Conservation (phyloP, 352 stramenopile genomes). For the Blastocystis sp. region DNA sequence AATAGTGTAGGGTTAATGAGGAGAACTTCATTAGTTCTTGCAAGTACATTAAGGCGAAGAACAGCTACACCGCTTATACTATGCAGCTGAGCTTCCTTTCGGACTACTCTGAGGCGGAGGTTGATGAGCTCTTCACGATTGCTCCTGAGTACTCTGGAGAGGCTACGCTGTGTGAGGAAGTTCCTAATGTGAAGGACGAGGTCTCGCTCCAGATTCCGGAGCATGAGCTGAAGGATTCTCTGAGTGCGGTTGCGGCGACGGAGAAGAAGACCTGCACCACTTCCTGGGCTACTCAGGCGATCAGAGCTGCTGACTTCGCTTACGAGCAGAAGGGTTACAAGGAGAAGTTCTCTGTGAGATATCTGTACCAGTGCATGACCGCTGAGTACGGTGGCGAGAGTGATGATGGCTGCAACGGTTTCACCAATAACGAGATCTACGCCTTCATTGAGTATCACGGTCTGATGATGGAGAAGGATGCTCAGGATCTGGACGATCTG, state of each 20-base stretch:
- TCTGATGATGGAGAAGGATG: not conserved
- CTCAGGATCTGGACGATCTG: not conserved
- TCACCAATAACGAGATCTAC: not conserved
- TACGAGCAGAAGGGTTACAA: not conserved
- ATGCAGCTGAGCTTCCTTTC: not conserved
- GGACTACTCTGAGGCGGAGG: not conserved
- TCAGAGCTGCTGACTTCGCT: conserved; percentile 6
- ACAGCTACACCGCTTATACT: not conserved
- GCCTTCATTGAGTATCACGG: not conserved
- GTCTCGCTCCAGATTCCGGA: not conserved
- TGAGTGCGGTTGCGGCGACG: not conserved
- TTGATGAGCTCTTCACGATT: not conserved
- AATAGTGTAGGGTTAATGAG: not conserved
- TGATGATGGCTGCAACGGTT: not conserved
- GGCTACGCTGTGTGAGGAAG: too few species aligned
- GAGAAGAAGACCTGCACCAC: not conserved
- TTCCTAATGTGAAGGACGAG: not conserved
- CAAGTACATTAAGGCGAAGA: not conserved
- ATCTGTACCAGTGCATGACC: not conserved
- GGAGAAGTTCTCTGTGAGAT: not conserved
- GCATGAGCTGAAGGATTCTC: not conserved
- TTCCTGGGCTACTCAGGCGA: not conserved
- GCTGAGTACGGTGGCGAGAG: too few species aligned
- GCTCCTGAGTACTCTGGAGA: not conserved
- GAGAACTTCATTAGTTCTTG: not conserved